Percentiles rank a stretch among this genome's conserved stretches.
These are phyloP conservation scores for Hydnum rufescens DNA, from an alignment of 768 basidiomycete genomes.

Conservation along the genomic window DNA sequence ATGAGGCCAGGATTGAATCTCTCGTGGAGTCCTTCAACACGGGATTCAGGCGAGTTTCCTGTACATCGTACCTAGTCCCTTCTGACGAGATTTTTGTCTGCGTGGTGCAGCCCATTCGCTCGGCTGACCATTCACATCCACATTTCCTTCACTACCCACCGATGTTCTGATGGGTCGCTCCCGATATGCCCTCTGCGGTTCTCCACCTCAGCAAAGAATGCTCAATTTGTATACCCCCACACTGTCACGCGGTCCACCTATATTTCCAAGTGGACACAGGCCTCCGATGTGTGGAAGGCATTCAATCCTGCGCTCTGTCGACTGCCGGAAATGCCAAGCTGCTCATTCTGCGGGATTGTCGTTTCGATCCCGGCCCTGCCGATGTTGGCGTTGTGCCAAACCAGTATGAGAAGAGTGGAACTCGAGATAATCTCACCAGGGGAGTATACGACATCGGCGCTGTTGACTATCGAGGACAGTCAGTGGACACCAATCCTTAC, in stretches of 20 bases:
- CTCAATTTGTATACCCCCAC: background rate
- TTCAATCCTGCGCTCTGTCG: background rate
- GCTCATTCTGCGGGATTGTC: background rate
- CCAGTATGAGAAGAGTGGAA: background rate
- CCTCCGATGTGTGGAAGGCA: background rate
- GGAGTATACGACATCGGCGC: background rate
- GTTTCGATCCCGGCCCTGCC: background rate
- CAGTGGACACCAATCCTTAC: background rate
- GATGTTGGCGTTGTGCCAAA: background rate
- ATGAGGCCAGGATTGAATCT: background rate
- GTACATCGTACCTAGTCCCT: background rate
- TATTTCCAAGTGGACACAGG: background rate
- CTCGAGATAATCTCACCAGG: too few species aligned
- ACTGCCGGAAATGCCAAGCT: background rate
- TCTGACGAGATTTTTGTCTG: background rate
- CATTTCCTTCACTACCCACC: background rate
- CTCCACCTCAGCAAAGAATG: background rate
- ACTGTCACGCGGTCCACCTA: background rate
- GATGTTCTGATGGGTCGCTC: background rate
- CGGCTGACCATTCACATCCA: background rate
- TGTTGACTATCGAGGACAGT: conserved; percentile 1
- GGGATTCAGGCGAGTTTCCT: background rate
- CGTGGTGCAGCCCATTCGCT: background rate
- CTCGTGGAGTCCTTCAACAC: background rate
- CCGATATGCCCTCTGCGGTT: background rate